These are phyloP conservation scores for Blastomyces gilchristii DNA, from an alignment of 2,329 filamentous ascomycete genomes.

Conservation along the genomic window DNA sequence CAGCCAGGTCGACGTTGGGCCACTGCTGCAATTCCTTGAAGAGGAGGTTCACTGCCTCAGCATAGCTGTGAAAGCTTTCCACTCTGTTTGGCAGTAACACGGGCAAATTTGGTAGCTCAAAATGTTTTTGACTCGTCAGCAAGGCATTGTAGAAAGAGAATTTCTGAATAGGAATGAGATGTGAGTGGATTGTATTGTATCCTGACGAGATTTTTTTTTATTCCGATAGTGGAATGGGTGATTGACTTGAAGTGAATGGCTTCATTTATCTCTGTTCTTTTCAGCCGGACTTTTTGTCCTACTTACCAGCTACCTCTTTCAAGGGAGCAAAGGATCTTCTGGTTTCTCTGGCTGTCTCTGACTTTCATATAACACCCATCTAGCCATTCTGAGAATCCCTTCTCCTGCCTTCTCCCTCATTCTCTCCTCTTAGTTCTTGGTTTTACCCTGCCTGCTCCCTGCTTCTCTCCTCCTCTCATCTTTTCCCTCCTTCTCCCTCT, in stretches of 20 bases:
- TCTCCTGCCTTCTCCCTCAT: not conserved
- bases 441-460: no score
- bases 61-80: no score
- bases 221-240: not conserved
- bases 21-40: not conserved
- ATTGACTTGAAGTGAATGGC: not conserved
- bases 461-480: no score
- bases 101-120: no score
- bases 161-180: not conserved
- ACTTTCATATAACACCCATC: not conserved
- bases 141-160: not conserved
- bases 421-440: no score
- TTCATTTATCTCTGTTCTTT: not conserved
- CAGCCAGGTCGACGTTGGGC: not conserved
- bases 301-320: not conserved
- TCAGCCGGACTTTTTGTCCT: not conserved
- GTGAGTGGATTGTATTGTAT: not conserved
- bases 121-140: no score
- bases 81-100: no score
- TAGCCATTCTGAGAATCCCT: not conserved
- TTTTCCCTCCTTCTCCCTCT: no score
- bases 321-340: not conserved
- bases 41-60: no score
- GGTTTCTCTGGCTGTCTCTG: not conserved
- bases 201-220: not conserved